Conservation (phyloP, 2,329 filamentous ascomycete species). For the Arachnomyces sp. region DNA sequence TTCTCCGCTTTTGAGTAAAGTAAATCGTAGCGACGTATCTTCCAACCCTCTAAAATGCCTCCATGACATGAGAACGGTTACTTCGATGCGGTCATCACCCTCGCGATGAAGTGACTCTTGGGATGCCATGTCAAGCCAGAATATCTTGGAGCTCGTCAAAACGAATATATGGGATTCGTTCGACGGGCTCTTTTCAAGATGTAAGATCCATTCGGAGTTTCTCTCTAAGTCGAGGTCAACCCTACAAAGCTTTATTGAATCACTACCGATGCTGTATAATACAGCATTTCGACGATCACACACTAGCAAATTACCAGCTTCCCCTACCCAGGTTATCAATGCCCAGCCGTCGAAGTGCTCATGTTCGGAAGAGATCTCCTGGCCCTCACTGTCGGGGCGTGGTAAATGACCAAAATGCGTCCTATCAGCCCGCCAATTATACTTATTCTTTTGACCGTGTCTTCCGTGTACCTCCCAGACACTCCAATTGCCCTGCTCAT, state of each 20-base stretch:
- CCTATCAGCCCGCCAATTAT: conserved; percentile 21
- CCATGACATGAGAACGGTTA: conserved; percentile 39
- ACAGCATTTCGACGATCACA: conserved; percentile 41
- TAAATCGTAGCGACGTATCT: conserved; percentile 43
- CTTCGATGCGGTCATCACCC: conserved; percentile 18
- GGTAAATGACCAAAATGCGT: conserved; percentile 25
- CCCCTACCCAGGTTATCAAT: conserved; percentile 32
- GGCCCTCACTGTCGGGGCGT: conserved; percentile 12
- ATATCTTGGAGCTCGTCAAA: conserved; percentile 45
- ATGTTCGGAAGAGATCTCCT: conserved; percentile 11
- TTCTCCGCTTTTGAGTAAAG: conserved; percentile 15
- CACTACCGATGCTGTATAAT: conserved; percentile 26
- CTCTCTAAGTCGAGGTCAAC: conserved; percentile 30
- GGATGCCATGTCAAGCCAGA: conserved; percentile 35
- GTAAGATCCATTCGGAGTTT: conserved; percentile 46
- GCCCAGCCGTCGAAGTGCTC: conserved; percentile 37
- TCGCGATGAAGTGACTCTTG: conserved; percentile 15
- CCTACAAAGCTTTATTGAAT: conserved; percentile 17
- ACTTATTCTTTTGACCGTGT: conserved; percentile 18
- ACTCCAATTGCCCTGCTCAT: conserved; percentile 47
- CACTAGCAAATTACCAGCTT: conserved; percentile 39
- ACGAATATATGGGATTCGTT: conserved; percentile 41
- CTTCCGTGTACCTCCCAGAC: conserved; percentile 38
- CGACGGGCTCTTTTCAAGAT: conserved; percentile 38
- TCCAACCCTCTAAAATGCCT: conserved; percentile 47